Evolutionary conservation across 768 basidiomycete species (phyloP).

Genomic region (Tricholoma terreum): DNA sequence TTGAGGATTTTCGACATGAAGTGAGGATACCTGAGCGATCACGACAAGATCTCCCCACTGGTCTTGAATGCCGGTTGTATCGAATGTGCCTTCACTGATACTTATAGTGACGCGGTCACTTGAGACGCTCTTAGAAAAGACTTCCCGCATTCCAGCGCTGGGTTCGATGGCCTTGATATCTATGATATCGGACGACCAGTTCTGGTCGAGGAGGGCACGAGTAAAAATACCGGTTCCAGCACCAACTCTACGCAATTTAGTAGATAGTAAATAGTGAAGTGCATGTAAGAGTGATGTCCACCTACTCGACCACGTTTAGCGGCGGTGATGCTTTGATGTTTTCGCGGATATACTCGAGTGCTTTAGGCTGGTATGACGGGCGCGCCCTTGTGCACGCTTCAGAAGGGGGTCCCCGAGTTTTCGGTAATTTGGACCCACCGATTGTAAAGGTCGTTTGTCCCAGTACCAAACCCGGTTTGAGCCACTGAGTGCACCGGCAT

Average conservation of each 20-base stretch:
- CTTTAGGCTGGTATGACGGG: slow-evolving; percentile 74
- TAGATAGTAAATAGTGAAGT: background rate
- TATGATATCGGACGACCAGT: slow-evolving; percentile 48
- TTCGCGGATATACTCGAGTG: slow-evolving; percentile 58
- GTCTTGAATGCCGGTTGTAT: slow-evolving; percentile 54
- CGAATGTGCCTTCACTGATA: slow-evolving; percentile 70
- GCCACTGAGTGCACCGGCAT: slow-evolving; percentile 61
- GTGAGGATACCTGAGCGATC: slow-evolving; percentile 60
- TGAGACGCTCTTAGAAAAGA: slow-evolving; percentile 54
- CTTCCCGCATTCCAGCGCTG: slow-evolving; percentile 78
- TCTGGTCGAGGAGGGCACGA: slow-evolving; percentile 69
- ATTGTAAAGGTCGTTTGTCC: slow-evolving; percentile 84
- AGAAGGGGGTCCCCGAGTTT: slow-evolving; percentile 2
- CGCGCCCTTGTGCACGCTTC: slow-evolving; percentile 49
- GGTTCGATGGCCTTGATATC: slow-evolving; percentile 77
- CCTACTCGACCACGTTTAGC: slow-evolving; percentile 71
- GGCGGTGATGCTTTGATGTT: slow-evolving; percentile 36
- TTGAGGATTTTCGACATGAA: background rate
- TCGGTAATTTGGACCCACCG: slow-evolving; percentile 36
- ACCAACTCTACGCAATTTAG: slow-evolving; percentile 53
- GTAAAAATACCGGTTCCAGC: slow-evolving; percentile 90
- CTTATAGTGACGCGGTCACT: slow-evolving; percentile 50
- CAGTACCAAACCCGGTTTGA: slow-evolving; percentile 68
- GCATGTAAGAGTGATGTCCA: slow-evolving; percentile 3
- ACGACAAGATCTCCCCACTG: slow-evolving; percentile 77